Base-by-base conservation (phyloP, 352 stramenopile genomes). In the Globisporangium camurandrum region DNA sequence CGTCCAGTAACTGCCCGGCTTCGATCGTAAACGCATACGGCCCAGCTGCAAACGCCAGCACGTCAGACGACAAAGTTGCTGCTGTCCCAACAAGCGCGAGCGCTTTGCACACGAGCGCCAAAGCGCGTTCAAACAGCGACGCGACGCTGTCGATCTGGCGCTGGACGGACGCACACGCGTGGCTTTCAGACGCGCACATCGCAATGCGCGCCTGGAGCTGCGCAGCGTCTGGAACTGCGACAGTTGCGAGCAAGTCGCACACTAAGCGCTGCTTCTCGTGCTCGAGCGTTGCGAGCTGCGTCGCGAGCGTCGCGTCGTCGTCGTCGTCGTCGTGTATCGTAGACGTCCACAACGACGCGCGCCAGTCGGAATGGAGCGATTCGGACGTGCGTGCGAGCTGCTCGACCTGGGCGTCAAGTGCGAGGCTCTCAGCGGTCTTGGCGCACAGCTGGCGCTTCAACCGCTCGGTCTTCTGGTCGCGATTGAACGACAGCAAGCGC, bases 171-270 rank as follows among this genome's bases (percentile, higher is more conserved):
- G 83, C 70, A 51, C 69, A 80, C 14, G 81, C 78, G 46, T 81
- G 72, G 39, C 69, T 67, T 53, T 92, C 81, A 1, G 77, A 88
- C 17, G 67, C 58, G 52, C 78, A 84, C 66, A 89, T 83, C 39
- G 75, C 74, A 37, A 92, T 74, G 36, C 84, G 81, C n/a, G 81
- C 70, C 45, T 85, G 66, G 31, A 89, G 71, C 58, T 83, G 71
- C 40, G 76, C 49, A 4, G 62, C 69, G n/a, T 89, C 77, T 0
- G 81, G 71, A 28, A 79, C 49, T 5, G 57, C 61, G 17, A 81
- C 47, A 19, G 67, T 67, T 3, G 60, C 54, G 6, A 88, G 51
- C 43, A 88, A 58, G 4, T 64, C 51, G 14, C 64, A 51, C 4
- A 88, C 54, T 2, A 86, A 45, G n/a, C 57, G 57, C 56, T 88